Evolutionary conservation across 129 eudicot genomes (phyloP), one percentile per base, ranked within the genome.

Genomic region (Tagetes erecta): DNA sequence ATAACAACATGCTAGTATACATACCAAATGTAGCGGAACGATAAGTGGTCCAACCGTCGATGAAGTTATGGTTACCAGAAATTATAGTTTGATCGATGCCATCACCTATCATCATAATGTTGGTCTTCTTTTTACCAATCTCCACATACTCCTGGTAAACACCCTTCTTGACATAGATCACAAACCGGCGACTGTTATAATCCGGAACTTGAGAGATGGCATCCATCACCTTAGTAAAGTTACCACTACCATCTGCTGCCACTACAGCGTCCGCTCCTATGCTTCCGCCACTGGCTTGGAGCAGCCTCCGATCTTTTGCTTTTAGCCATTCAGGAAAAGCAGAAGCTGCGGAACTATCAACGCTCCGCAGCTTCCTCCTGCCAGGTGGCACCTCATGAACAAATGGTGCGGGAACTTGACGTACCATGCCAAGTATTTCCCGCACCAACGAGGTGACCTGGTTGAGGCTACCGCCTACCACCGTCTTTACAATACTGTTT

Each of bases 41-140:
- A 73, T 86, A 94, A 13, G 98, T 90, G 72, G 97, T 90, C 96
- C 96, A 94, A 8, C 97, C 98, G 45, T 80, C 96, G 33, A 81
- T 30, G 70, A 72, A 79, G 72, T 59, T 95, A 20, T 80, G 86
- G 80, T 87, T 79, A 52, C 99, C 97, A 12, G 97, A 68, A 50
- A 95, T 83, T 11, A 95, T 63, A 0, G 99, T 95, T 5, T 66
- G 88, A 63, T 91, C 87, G 78, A 80, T 86, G 27, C 99, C 99
- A 69, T 95, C 99, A 2, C 99, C 99, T 34, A 91, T 57, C 86
- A 95, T 73, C 87, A 91, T 88, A 65, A 95, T 68, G 46, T 91
- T 87, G 42, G 78, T 68, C 79, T 95, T 91, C 83, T 86, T 88
- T 81, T 81, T 87, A 49, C 81, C 57, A 44, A 95, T 88, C 77